These are phyloP conservation scores for Vaccinium vitisidaea DNA, from an alignment of 148 eudicot genomes.

Conservation along the genomic window DNA sequence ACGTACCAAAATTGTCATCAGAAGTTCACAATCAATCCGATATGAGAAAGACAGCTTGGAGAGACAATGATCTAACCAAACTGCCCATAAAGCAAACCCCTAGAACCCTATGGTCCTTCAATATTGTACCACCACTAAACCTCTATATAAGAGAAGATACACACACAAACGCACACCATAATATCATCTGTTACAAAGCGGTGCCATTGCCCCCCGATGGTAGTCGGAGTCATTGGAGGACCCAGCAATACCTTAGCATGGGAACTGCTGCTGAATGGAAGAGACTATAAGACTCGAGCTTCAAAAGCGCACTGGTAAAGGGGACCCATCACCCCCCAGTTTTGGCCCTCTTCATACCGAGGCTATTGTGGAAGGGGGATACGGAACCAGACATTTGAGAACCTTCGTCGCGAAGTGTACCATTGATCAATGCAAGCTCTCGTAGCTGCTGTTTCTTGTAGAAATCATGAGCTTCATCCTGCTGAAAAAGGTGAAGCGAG, in stretches of 20 bases:
- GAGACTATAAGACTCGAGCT: slow-evolving; percentile 25
- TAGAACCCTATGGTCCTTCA: slow-evolving; percentile 18
- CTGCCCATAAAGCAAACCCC: slow-evolving; percentile 21
- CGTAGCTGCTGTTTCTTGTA: slow-evolving; percentile 93
- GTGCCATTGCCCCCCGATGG: slow-evolving; percentile 45
- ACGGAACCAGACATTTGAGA: slow-evolving; percentile 93
- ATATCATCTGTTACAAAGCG: slow-evolving; percentile 29
- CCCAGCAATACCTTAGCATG: slow-evolving; percentile 23
- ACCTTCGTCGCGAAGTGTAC: slow-evolving; percentile 82
- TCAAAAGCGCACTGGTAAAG: slow-evolving; percentile 22
- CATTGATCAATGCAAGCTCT: slow-evolving; percentile 89
- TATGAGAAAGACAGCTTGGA: slow-evolving; percentile 8
- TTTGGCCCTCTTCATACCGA: slow-evolving; percentile 96
- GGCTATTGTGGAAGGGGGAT: slow-evolving; percentile 89
- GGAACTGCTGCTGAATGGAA: slow-evolving; percentile 16
- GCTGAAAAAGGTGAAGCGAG: slow-evolving; percentile 5
- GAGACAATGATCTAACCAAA: slow-evolving; percentile 21
- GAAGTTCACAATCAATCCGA: slow-evolving; percentile 24
- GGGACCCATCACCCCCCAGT: slow-evolving; percentile 49
- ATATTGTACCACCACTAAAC: slow-evolving; percentile 24
- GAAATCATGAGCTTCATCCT: slow-evolving; percentile 95
- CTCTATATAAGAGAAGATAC: slow-evolving; percentile 17
- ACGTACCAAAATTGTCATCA: slow-evolving; percentile 19
- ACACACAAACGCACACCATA: slow-evolving; percentile 17
- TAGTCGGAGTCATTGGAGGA: slow-evolving; percentile 29